These are phyloP conservation scores for Agrocybe praecox DNA, from an alignment of 768 basidiomycete species.

Conservation along the genomic window DNA sequence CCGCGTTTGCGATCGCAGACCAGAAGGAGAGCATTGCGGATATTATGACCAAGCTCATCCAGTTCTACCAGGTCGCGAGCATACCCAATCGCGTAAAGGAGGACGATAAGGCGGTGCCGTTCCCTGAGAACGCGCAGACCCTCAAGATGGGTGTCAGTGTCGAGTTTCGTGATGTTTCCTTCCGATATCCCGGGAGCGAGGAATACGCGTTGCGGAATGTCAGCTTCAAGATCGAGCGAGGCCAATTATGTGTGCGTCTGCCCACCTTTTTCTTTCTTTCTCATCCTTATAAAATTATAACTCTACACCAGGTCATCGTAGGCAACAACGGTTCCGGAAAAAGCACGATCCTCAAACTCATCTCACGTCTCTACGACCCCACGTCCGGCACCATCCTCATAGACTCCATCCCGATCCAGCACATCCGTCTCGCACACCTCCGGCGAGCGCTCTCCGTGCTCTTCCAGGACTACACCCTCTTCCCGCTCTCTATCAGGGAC, in stretches of 20 bases:
- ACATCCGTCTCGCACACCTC: constrained; percentile 63
- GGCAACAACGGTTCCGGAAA: constrained; percentile 82
- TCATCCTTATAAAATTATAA: too few species aligned
- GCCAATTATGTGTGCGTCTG: constrained; percentile 77
- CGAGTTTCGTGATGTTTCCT: constrained; percentile 65
- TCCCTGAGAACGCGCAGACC: constrained; percentile 17
- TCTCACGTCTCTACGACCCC: constrained; percentile 71
- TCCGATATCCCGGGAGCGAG: constrained; percentile 62
- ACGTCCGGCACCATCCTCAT: constrained; percentile 69
- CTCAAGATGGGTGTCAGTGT: constrained; percentile 26
- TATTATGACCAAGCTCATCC: constrained; percentile 53
- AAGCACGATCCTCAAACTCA: constrained; percentile 77
- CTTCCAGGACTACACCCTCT: constrained; percentile 82
- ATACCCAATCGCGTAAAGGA: constrained; percentile 66
- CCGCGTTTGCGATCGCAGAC: constrained; percentile 53
- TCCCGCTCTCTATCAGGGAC: constrained; percentile 76
- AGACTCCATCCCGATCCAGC: constrained; percentile 62
- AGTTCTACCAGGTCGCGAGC: constrained; percentile 62
- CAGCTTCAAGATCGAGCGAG: constrained; percentile 69
- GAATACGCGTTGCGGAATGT: constrained; percentile 56
- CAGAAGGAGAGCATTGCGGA: constrained; percentile 59
- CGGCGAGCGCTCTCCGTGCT: constrained; percentile 71
- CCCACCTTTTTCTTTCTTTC: too few species aligned
- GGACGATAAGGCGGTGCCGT: constrained; percentile 38
- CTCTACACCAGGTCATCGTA: constrained; percentile 82